Evolutionary conservation across 2,329 filamentous ascomycete species (phyloP).

Genomic region (Fusarium acutatum): DNA sequence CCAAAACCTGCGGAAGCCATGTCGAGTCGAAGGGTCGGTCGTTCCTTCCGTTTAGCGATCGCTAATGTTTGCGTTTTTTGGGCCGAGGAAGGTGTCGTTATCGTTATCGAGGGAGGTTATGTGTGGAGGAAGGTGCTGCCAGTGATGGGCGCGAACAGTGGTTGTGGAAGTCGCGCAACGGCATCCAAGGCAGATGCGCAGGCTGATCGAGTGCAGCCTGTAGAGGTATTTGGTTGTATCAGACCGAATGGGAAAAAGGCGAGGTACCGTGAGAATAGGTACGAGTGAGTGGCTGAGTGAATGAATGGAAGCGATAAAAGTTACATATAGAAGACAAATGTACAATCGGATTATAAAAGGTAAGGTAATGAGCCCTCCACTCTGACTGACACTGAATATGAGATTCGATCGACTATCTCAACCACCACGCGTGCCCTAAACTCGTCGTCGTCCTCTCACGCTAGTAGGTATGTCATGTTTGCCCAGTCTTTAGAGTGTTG

Average conservation of each 20-base stretch:
- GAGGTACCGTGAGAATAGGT: neutral
- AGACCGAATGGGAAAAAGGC: conserved; percentile 3
- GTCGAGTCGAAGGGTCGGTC: conserved; percentile 8
- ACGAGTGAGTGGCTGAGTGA: neutral
- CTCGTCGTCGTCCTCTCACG: conserved; percentile 24
- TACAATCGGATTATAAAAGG: neutral
- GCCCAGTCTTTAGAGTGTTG: conserved; percentile 16
- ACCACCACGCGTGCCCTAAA: conserved; percentile 25
- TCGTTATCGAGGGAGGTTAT: neutral
- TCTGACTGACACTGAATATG: neutral
- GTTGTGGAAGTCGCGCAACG: conserved; percentile 37
- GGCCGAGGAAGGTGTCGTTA: neutral
- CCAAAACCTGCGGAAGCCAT: conserved; percentile 41
- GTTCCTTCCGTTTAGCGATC: conserved; percentile 10
- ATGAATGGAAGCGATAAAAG: neutral
- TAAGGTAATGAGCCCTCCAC: neutral
- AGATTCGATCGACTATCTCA: conserved; percentile 10
- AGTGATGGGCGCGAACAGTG: conserved; percentile 11
- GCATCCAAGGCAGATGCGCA: conserved; percentile 41
- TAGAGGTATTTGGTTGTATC: conserved; percentile 3
- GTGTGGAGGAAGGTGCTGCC: conserved; percentile 20
- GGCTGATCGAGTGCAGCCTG: conserved; percentile 27
- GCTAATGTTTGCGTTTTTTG: neutral
- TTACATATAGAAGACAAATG: neutral
- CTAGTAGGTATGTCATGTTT: conserved; percentile 39